Evolutionary conservation across 2,329 filamentous ascomycete species (phyloP), one percentile per base, ranked within the genome.

Genomic region (Botrytis fabae): DNA sequence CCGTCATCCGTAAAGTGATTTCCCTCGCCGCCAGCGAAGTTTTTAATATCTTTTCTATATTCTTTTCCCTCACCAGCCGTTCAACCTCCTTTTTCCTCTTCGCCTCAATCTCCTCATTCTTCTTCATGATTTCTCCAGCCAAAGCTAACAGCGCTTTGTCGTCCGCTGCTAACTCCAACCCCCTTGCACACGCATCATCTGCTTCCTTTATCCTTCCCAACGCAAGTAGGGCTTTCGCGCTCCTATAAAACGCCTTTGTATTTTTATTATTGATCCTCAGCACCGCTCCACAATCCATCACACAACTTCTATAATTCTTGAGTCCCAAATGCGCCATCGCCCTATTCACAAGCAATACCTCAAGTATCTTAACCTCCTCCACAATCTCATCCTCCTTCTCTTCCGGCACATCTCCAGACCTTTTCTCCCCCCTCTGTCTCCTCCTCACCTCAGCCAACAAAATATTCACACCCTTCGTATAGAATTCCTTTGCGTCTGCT

Each of bases 181-280:
- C 96, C 8, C 90, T 87, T 7, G 87, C 84, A 79, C 92, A 95
- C 7, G 93, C 90, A 81, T 97, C 94, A 77, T 91, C 87, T 3
- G 96, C 95, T 83, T 98, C 94, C 35, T 84, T 82, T 72, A 97
- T 85, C 79, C 93, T 93, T 81, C 93, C 91, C 25, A 98, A 88
- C 1, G 91, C 89, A 40, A 97, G 85, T 73, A 97, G 88, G 6
- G 96, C 95, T 74, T 87, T 86, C 3, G 92, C 89, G 72, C 92
- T 94, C 75, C 96, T 92, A 83, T 97, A 99, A 83, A 91, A 94
- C 1, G 96, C 95, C 84, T 99, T 99, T 79, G 97, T 82, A 81
- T 97, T 98, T 69, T 81, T 82, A 4, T 91, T 87, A 82, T 98
- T 97, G 73, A 98, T 85, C 57, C 90, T 89, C 74, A 99, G 86